Percentiles rank a stretch among this genome's conserved stretches.
phyloP scores from a whole-genome alignment of 257 asterid genomes.

The Nicotiana noctiflora region DNA sequence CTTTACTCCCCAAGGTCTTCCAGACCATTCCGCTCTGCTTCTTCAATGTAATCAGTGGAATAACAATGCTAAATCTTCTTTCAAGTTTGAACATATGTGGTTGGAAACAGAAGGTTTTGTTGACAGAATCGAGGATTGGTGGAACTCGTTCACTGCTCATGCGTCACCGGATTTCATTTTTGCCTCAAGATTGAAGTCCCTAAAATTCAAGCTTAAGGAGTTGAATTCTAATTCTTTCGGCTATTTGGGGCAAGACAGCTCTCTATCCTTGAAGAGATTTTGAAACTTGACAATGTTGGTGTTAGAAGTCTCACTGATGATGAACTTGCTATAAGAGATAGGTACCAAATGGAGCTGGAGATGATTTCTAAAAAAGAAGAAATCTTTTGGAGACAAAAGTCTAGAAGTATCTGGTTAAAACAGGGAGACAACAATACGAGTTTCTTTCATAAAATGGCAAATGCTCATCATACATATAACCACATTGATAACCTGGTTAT shows the following conservation, averaged over 20 bases:
- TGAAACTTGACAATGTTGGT: not conserved
- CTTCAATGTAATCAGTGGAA: not conserved
- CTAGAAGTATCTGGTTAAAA: too few relatives aligned
- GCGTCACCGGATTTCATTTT: too few relatives aligned
- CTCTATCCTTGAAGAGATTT: not conserved
- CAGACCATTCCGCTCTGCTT: not conserved
- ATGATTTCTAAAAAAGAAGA: too few relatives aligned
- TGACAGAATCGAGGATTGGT: not conserved
- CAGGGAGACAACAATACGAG: too few relatives aligned
- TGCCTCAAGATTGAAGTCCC: not conserved
- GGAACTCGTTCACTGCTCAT: too few relatives aligned
- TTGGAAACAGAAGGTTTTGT: not conserved
- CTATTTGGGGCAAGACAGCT: not conserved
- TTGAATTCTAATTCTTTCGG: not conserved
- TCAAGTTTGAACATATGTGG: not conserved
- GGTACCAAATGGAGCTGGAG: too few relatives aligned
- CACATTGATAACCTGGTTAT: too few relatives aligned
- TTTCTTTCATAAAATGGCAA: too few relatives aligned
- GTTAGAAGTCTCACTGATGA: too few relatives aligned
- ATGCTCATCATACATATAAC: too few relatives aligned
- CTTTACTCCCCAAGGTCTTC: not conserved
- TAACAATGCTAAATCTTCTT: not conserved
- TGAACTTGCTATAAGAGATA: too few relatives aligned
- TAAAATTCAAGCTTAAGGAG: not conserved
- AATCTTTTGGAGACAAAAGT: too few relatives aligned